A percentile compares a stretch with the other conserved stretches of the same genome.
Conservation (phyloP, 2,329 filamentous ascomycete genomes). For the Nigrospora sphaerica region DNA sequence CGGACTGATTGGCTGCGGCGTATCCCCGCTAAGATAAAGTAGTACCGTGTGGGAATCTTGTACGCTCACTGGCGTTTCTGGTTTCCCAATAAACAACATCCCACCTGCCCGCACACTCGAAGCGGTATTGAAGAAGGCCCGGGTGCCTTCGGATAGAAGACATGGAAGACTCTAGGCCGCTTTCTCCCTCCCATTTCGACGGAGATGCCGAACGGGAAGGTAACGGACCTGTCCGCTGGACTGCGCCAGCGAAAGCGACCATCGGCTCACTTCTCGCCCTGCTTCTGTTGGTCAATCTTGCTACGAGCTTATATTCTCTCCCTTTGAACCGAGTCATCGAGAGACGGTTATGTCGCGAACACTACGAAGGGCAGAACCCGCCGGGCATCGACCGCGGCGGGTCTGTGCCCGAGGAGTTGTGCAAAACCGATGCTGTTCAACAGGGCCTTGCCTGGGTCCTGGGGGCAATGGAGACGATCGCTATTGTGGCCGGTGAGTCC, state of each 20-base stretch:
- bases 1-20: too few relatives aligned
- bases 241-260: neutral
- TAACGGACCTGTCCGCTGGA: neutral
- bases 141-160: too few relatives aligned
- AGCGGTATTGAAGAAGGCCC: too few relatives aligned
- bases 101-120: too few relatives aligned
- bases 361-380: constrained; percentile 36
- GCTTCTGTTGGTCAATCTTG: constrained; percentile 37
- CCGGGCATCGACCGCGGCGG: constrained; percentile 24
- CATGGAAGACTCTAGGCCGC: too few relatives aligned
- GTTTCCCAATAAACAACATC: too few relatives aligned
- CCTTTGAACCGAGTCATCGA: constrained; percentile 40
- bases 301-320: constrained; percentile 39
- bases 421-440: constrained; percentile 46
- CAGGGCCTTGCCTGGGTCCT: constrained; percentile 43
- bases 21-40: too few relatives aligned
- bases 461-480: constrained; percentile 40
- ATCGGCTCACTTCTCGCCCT: constrained; percentile 27
- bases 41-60: too few relatives aligned
- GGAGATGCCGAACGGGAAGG: too few relatives aligned
- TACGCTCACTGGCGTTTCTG: too few relatives aligned
- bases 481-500: constrained; percentile 27
- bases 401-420: constrained; percentile 40
- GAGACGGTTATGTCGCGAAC: constrained; percentile 39
- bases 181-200: too few relatives aligned